phyloP scores from a whole-genome alignment of 768 basidiomycete genomes.

The Antrodiella citrinella region DNA sequence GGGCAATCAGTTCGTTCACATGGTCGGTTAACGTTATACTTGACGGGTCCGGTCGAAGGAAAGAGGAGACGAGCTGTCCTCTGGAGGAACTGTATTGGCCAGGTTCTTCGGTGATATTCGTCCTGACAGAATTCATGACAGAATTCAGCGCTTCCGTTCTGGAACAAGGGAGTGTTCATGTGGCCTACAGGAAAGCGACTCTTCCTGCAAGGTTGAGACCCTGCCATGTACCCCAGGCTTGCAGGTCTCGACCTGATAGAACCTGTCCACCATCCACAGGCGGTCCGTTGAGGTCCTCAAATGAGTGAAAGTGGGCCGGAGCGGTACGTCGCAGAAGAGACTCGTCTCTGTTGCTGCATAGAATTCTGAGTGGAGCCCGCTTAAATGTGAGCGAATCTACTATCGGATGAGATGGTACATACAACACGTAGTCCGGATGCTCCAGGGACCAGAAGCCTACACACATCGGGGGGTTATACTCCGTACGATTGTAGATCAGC shows the following conservation, averaged over 20 bases:
- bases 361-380: constrained; percentile 37
- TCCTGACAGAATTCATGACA: constrained; percentile 50
- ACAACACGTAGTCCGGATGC: constrained; percentile 75
- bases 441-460: constrained; percentile 72
- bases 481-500: background rate
- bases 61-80: constrained; percentile 60
- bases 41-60: constrained; percentile 47
- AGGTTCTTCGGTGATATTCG: constrained; percentile 75
- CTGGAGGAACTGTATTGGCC: constrained; percentile 48
- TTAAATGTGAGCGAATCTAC: background rate
- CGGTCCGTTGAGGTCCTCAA: constrained; percentile 29
- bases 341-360: constrained; percentile 77
- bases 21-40: constrained; percentile 38
- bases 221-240: constrained; percentile 79
- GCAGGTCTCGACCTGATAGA: constrained; percentile 67
- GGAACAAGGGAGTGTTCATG: constrained; percentile 4
- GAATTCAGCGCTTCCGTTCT: constrained; percentile 4
- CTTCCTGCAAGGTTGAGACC: constrained; percentile 60
- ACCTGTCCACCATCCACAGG: constrained; percentile 27
- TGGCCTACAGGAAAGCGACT: constrained; percentile 63
- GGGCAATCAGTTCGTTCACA: constrained; percentile 36
- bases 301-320: constrained; percentile 61
- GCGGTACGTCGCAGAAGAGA: constrained; percentile 57
- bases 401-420: constrained; percentile 22
- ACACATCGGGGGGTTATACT: constrained; percentile 47